Evolutionary conservation across 2,329 filamentous ascomycete genomes (phyloP).

Genomic region (Fusarium setosum): DNA sequence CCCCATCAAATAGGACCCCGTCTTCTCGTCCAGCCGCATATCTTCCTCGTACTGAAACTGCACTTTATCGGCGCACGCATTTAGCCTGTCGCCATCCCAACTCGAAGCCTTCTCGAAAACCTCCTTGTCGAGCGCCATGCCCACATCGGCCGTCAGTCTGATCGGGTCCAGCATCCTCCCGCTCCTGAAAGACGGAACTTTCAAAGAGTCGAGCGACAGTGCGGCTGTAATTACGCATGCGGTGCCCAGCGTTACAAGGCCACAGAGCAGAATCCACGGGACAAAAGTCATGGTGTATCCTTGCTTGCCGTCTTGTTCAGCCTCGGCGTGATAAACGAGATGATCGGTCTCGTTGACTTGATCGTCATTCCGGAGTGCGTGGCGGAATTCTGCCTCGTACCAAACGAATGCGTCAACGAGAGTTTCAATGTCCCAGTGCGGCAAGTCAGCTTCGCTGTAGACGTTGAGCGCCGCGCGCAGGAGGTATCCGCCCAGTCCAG

Average conservation of each 20-base stretch:
- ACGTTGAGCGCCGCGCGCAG: neutral
- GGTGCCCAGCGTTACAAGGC: constrained; percentile 12
- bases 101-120: constrained; percentile 22
- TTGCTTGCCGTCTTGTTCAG: neutral
- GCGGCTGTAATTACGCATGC: constrained; percentile 18
- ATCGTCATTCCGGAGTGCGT: neutral
- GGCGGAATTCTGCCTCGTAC: constrained; percentile 10
- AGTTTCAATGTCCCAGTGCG: constrained; percentile 13
- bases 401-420: constrained; percentile 26
- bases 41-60: constrained; percentile 18
- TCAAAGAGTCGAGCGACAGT: constrained; percentile 21
- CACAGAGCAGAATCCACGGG: constrained; percentile 26
- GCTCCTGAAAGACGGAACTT: constrained; percentile 18
- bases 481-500: constrained; percentile 20
- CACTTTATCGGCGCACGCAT: constrained; percentile 10
- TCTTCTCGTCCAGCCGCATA: neutral
- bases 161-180: constrained; percentile 21
- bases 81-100: constrained; percentile 13
- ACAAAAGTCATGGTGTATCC: constrained; percentile 29
- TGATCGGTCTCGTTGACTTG: neutral
- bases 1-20: constrained; percentile 1
- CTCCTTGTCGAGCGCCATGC: constrained; percentile 22
- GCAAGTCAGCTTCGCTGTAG: neutral
- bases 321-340: constrained; percentile 1
- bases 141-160: constrained; percentile 25